Base-by-base conservation (phyloP, 495 filamentous ascomycete species). In the Penicillium paradoxum region DNA sequence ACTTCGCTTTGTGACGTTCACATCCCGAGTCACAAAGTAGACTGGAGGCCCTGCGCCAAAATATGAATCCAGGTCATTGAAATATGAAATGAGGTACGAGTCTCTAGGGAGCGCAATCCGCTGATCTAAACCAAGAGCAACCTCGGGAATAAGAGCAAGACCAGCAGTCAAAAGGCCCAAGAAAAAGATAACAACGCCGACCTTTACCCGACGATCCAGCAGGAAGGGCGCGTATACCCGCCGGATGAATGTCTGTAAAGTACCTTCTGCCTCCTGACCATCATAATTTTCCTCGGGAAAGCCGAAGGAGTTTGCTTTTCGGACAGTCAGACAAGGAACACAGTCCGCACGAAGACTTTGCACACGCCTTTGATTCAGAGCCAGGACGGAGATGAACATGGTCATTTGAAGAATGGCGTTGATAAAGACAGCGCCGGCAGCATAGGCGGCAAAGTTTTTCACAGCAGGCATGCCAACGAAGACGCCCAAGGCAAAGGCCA, bases 391-490 rank as follows among this genome's bases (percentile, higher is more conserved):
- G 34, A 97, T 80, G 59, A 98, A 98, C 84, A 97, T 91, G 8
- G 93, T 98, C 48, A 97, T 83, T 65, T 98, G 93, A 18, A 98
- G 72, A 27, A 97, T 61, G 6, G 95, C 93, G 62, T 98, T 98
- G 76, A 98, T 91, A 58, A 97, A 86, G 10, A 98, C 95, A 6
- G 93, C 93, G 30, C 93, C 93, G 14, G 93, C 91, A 1, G 93
- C 93, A 68, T 98, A 98, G 27, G 91, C 83, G 10, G 93, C 93
- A 68, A 98, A 98, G 64, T 98, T 98, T 48, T 89, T 81, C 32
- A 98, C 93, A 1, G 93, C 93, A 11, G 93, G 93, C 93, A 98
- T 98, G 38, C 90, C 90, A 15, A 96, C 93, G 51, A 91, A 89
- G 19, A 87, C 85, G n/a, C 93, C 93, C 22, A 98, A 71, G 2